Base-by-base conservation (phyloP, 148 eudicot genomes). In the Camellia sinensis region DNA sequence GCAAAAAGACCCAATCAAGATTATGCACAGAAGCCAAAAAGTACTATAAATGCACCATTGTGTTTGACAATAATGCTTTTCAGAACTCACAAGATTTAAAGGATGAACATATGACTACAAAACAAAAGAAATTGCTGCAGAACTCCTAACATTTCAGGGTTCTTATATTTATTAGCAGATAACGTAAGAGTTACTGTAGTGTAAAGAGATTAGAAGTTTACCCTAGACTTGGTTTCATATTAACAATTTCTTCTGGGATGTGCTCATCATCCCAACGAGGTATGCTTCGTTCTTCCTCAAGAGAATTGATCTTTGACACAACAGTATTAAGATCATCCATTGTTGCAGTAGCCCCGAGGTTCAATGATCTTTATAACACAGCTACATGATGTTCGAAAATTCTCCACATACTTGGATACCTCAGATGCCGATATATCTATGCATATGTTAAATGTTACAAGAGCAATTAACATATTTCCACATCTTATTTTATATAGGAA, bases 191-290 rank as follows among this genome's bases (percentile, higher is more conserved):
- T 29, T 44, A 19, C 4, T 3, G 73, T 10, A 44, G n/a, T 46
- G 40, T 13, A 29, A 57, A 73, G 40, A 43, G 43, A 52, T 41
- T 21, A 60, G 46, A 67, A 80, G 71, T 75, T 86, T 89, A 94
- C 98, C 98, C 97, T 41, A 93, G 85, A 78, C 84, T 83, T 77
- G 94, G 93, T 85, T 87, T 84, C 21, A 74, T 29, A 71, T 66
- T 82, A 75, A 94, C 89, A 83, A 94, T 90, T 71, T 94, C 94
- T 87, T 94, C 98, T 57, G 98, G 98, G 76, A 92, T 81, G 73
- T 86, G 83, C 73, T 94, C 98, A 54, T 92, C 94, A 80, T 87
- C 92, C 97, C 98, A 92, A 75, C 90, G 86, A 59, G 83, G 71
- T 54, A 93, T 87, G 73, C 71, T 81, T 85, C 83, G 48, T 74